Conservation (phyloP, 768 basidiomycete genomes). For the Postia placenta region DNA sequence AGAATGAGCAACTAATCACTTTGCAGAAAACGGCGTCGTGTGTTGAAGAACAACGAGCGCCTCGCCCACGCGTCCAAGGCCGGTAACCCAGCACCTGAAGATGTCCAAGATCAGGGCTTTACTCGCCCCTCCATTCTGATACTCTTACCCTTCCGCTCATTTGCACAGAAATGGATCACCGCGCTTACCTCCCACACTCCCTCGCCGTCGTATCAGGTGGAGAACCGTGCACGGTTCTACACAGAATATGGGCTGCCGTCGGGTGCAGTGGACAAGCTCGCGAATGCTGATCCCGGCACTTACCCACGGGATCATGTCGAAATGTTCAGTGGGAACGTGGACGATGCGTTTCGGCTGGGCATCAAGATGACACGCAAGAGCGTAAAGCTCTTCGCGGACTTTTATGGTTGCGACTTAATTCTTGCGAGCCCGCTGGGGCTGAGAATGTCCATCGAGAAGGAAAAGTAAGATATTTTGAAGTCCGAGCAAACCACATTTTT, state of each 20-base stretch:
- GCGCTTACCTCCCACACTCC: constrained; percentile 75
- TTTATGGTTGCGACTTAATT: constrained; percentile 87
- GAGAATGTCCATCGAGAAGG: constrained; percentile 88
- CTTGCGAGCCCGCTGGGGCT: constrained; percentile 91
- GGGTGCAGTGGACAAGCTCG: constrained; percentile 75
- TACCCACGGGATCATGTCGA: constrained; percentile 89
- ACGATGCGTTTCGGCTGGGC: constrained; percentile 91
- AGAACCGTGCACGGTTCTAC: constrained; percentile 80
- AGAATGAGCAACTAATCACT: background rate
- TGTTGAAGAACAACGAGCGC: constrained; percentile 93
- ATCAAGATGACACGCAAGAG: constrained; percentile 90
- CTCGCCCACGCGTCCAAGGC: constrained; percentile 66
- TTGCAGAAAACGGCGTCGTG: constrained; percentile 76
- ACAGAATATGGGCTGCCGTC: constrained; percentile 79
- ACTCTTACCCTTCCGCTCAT: constrained; percentile 89
- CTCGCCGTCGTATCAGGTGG: constrained; percentile 69
- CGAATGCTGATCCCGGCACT: constrained; percentile 61
- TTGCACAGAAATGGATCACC: constrained; percentile 77
- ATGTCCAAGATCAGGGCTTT: constrained; percentile 95
- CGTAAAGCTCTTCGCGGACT: constrained; percentile 86
- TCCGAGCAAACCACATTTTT: background rate
- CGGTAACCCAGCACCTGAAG: constrained; percentile 52
- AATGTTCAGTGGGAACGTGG: constrained; percentile 93
- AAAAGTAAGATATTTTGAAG: constrained; percentile 55
- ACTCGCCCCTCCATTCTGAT: constrained; percentile 92